These are phyloP conservation scores for Colletotrichum neosansevieriae DNA, from an alignment of 2,329 filamentous ascomycete genomes.

Conservation along the genomic window DNA sequence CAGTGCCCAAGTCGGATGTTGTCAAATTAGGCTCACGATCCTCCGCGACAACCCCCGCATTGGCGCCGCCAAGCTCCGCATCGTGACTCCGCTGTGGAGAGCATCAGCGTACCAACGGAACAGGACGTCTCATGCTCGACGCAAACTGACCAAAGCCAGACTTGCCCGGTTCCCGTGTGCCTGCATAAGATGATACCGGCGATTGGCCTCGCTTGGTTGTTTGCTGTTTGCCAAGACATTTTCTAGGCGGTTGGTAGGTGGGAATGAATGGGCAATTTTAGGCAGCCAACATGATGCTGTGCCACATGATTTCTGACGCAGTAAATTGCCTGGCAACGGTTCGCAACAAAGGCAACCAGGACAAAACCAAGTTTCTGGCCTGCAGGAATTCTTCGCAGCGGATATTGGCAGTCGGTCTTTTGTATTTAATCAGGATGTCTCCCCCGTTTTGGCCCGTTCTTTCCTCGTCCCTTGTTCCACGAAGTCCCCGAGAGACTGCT, in stretches of 20 bases:
- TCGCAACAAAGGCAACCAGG: not conserved
- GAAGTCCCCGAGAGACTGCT: not conserved
- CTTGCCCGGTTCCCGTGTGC: not conserved
- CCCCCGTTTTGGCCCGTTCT: not conserved
- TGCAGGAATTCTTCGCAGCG: too few species aligned
- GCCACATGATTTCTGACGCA: not conserved
- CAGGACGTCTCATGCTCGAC: too few species aligned
- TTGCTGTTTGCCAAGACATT: not conserved
- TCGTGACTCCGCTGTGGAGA: conserved; percentile 2
- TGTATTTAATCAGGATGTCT: not conserved
- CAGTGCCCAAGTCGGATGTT: not conserved
- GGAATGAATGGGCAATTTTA: not conserved
- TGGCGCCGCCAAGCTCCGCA: not conserved
- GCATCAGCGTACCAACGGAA: not conserved
- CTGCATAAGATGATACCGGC: not conserved
- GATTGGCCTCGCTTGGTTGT: not conserved
- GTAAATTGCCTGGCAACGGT: conserved; percentile 7
- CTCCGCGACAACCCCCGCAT: not conserved
- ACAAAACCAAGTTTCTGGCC: too few species aligned
- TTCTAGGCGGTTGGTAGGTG: not conserved
- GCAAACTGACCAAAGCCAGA: not conserved
- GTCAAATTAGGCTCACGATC: conserved; percentile 7
- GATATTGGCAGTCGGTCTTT: too few species aligned
- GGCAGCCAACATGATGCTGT: conserved; percentile 15
- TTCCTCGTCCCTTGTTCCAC: not conserved